Evolutionary conservation across 441 rosid species (phyloP), one percentile per base, ranked within the genome.

Genomic region (Syzygium malaccense): DNA sequence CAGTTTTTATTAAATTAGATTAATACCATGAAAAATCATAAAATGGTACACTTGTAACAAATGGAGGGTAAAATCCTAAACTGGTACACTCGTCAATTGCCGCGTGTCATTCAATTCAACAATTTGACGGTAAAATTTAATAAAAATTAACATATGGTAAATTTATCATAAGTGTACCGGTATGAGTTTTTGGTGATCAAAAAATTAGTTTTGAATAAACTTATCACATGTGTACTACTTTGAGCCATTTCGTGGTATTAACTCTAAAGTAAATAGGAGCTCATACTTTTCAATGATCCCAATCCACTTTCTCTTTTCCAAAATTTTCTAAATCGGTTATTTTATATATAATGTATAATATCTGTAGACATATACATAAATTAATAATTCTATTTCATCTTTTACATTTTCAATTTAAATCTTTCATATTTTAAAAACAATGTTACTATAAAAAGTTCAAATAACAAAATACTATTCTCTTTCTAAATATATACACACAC

Each of bases 131-230:
- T 45, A 7, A 45, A 45, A 45, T 7, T 45, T 45, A 45, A 45
- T 1, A 1, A 45, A 45, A 1, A 45, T 1, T 45, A 45, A 45
- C 1, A 7, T 0, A 45, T 2, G 48, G 9, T 45, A 45, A 45
- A 45, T 45, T 45, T 45, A 2, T 45, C 48, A 45, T 9, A 45
- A 45, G 48, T 45, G 41, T 37, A 37, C 48, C 1, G 9, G 0
- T 45, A 7, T 0, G 9, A 1, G 9, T 45, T 45, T 45, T 45
- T 45, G 1, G 2, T 7, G 48, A 1, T 45, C 0, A 45, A 45
- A 45, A 45, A 45, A 45, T 45, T 45, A 45, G 8, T 45, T 45
- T 45, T 0, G 0, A 9, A 7, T 45, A 45, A 45, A 45, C 7
- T 45, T 45, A 1, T 45, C 8, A 45, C 48, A 7, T 0, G 7